A percentile compares a stretch with the other conserved stretches of the same genome.
phyloP scores from a whole-genome alignment of 306 rosid genomes.

The Erythrophleum fordii region DNA sequence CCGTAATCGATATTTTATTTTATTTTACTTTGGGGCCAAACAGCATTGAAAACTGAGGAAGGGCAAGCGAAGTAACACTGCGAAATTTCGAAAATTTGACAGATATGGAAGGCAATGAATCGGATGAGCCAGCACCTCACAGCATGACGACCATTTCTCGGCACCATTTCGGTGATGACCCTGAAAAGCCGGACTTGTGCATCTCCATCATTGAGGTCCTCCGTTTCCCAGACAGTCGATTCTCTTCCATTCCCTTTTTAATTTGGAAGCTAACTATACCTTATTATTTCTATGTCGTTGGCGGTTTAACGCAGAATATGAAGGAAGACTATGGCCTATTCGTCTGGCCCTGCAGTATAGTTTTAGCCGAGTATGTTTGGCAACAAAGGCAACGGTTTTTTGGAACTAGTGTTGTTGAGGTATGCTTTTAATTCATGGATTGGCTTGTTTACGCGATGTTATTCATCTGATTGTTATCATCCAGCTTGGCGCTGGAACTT shows the following conservation, averaged over 20 bases:
- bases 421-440: background rate
- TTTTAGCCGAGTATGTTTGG: slow-evolving; percentile 72
- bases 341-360: slow-evolving; percentile 86
- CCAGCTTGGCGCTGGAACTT: slow-evolving; percentile 77
- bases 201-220: slow-evolving; percentile 67
- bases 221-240: slow-evolving; percentile 5
- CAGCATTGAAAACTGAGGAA: background rate
- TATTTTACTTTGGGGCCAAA: no score
- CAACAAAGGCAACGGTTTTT: slow-evolving; percentile 60
- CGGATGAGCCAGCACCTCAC: slow-evolving; percentile 18
- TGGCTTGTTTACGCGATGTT: background rate
- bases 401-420: slow-evolving; percentile 65
- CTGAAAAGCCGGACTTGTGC: slow-evolving; percentile 41
- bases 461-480: background rate
- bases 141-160: slow-evolving; percentile 61
- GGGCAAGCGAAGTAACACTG: background rate
- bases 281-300: background rate
- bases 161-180: slow-evolving; percentile 59
- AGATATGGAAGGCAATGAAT: slow-evolving; percentile 47
- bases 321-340: slow-evolving; percentile 55
- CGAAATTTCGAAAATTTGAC: background rate
- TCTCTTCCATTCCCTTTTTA: background rate
- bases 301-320: slow-evolving; percentile 31
- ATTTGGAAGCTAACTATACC: slow-evolving; percentile 10
- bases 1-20: no score